Conservation (phyloP, 2,329 filamentous ascomycete genomes). For the Botrytis fragariae region DNA sequence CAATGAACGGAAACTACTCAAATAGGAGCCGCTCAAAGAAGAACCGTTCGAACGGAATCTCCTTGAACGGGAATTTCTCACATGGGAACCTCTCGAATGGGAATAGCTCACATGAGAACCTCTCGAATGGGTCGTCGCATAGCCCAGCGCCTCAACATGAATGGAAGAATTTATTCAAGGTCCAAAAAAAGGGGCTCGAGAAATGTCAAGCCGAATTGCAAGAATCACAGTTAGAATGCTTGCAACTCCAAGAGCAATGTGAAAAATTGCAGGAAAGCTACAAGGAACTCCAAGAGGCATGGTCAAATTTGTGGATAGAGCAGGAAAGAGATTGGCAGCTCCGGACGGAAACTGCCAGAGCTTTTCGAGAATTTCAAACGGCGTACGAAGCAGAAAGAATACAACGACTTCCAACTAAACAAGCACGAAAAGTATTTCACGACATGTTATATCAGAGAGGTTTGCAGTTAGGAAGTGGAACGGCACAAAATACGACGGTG, state of each 20-base stretch:
- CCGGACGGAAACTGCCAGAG: background rate
- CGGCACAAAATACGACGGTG: background rate
- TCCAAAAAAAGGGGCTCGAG: background rate
- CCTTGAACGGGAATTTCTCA: too few species aligned
- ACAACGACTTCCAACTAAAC: background rate
- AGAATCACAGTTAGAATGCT: background rate
- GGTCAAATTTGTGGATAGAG: background rate
- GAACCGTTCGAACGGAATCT: too few species aligned
- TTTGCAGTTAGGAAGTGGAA: background rate
- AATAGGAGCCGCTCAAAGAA: too few species aligned
- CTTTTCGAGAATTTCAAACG: background rate
- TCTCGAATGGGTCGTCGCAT: background rate
- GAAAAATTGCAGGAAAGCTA: background rate
- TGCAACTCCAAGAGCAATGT: background rate
- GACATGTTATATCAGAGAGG: background rate
- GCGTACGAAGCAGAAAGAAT: background rate
- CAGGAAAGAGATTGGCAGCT: background rate
- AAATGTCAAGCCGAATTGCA: background rate
- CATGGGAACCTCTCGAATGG: too few species aligned
- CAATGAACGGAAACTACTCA: background rate
- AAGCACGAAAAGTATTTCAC: background rate
- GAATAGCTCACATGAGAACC: accelerated
- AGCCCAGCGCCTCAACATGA: background rate
- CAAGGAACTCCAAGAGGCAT: background rate
- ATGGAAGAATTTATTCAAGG: background rate